Percentiles rank a stretch among this genome's conserved stretches.
These are phyloP conservation scores for Leccinum ochraceum DNA, from an alignment of 768 basidiomycete genomes.

Conservation along the genomic window DNA sequence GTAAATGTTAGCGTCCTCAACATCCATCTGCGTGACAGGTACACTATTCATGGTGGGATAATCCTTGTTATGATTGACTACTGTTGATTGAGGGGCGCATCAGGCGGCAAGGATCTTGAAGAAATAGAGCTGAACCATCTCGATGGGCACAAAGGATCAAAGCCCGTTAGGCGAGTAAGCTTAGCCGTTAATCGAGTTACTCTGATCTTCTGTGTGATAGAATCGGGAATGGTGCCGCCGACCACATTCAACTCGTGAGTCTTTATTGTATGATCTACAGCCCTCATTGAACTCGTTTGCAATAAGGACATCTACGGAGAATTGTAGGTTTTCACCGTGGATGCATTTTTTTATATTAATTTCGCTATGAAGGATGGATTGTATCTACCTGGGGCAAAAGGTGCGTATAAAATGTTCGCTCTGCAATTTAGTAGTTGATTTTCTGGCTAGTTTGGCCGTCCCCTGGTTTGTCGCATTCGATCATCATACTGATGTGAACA, in stretches of 20 bases:
- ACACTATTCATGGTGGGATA: conserved; percentile 81
- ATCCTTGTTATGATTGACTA: background rate
- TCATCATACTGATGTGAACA: background rate
- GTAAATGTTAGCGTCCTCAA: background rate
- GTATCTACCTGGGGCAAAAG: conserved; percentile 96
- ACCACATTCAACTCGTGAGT: conserved; percentile 83
- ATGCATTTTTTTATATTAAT: background rate
- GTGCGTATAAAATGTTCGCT: conserved; percentile 35
- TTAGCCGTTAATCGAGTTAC: background rate
- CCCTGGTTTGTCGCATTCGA: conserved; percentile 51
- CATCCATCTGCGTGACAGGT: conserved; percentile 35
- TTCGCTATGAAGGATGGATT: conserved; percentile 69
- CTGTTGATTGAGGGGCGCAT: background rate
- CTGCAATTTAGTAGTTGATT: conserved; percentile 7
- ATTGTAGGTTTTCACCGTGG: conserved; percentile 45
- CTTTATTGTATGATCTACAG: background rate
- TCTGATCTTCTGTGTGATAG: conserved; percentile 30
- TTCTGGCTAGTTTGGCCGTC: conserved; percentile 64
- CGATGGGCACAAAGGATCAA: conserved; percentile 85
- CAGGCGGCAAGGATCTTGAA: conserved; percentile 76
- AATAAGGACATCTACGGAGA: conserved; percentile 94
- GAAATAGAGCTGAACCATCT: conserved; percentile 85
- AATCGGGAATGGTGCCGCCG: conserved; percentile 95
- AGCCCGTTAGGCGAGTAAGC: conserved; percentile 61
- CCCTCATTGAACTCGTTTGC: background rate